Conservation (phyloP, 2,329 filamentous ascomycete genomes). For the Blumeriella jaapii region DNA sequence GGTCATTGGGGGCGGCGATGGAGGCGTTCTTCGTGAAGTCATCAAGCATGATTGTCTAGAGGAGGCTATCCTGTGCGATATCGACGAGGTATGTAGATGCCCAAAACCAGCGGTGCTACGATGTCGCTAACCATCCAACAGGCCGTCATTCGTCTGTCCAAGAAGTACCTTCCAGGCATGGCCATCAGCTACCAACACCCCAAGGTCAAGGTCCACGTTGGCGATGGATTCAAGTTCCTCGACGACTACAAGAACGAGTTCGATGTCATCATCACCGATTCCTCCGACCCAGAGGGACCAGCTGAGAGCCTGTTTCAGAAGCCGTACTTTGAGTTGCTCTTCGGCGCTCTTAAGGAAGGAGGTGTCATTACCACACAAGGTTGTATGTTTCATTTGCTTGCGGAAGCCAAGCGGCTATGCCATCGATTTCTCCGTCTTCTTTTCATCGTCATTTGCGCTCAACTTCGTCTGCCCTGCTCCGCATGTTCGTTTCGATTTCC, state of each 20-base stretch:
- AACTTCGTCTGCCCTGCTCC: not conserved
- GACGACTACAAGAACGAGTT: constrained; percentile 94
- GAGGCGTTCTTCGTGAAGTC: constrained; percentile 93
- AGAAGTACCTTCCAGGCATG: constrained; percentile 96
- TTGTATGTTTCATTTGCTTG: constrained; percentile 74
- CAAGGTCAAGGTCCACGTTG: constrained; percentile 84
- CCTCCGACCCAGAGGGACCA: constrained; percentile 91
- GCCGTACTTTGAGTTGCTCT: constrained; percentile 92
- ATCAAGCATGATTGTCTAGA: constrained; percentile 98
- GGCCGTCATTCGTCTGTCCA: constrained; percentile 96
- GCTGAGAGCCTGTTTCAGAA: constrained; percentile 97
- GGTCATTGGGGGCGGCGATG: constrained; percentile 95
- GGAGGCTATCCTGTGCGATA: constrained; percentile 94
- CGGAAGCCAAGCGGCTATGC: constrained; percentile 12
- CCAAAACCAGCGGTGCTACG: not conserved
- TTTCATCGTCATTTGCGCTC: constrained; percentile 1
- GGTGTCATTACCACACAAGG: constrained; percentile 99
- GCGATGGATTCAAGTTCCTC: constrained; percentile 98
- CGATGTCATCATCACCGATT: constrained; percentile 99
- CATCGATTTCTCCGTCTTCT: constrained; percentile 5
- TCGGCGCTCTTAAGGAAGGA: constrained; percentile 81
- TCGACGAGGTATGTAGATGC: constrained; percentile 65
- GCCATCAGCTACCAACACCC: constrained; percentile 86
- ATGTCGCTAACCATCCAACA: constrained; percentile 24
- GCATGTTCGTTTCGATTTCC: no score